Conservation (phyloP, 805 yeast species). For the Cyberlindnera xylosilytica region DNA sequence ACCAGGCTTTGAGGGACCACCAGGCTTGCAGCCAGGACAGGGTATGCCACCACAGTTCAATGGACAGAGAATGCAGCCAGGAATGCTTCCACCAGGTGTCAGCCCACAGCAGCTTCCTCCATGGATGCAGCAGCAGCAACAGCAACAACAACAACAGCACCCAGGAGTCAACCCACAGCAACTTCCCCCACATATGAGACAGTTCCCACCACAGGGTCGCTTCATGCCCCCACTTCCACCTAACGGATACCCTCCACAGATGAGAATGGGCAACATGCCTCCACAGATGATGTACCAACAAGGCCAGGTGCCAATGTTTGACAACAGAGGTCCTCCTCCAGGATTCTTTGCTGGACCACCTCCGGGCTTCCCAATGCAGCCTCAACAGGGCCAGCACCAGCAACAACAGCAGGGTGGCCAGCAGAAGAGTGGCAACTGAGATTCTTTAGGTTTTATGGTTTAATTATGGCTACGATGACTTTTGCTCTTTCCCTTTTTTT, state of each 20-base stretch:
- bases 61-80: conserved; percentile 10
- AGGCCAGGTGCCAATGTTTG: conserved; percentile 10
- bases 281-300: conserved; percentile 17
- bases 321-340: conserved; percentile 22
- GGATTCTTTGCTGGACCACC: conserved; percentile 25
- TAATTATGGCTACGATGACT: neutral
- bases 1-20: conserved; percentile 5
- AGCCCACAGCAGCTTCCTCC: conserved; percentile 16
- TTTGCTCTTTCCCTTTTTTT: neutral
- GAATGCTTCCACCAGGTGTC: conserved; percentile 17
- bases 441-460: neutral
- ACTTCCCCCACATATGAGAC: conserved; percentile 20
- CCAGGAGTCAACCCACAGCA: conserved; percentile 19
- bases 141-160: conserved; percentile 21
- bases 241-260: conserved; percentile 11
- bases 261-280: conserved; percentile 14
- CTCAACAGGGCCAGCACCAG: conserved; percentile 12
- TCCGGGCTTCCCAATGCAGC: conserved; percentile 16
- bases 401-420: conserved; percentile 5
- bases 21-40: conserved; percentile 15
- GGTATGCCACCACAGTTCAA: conserved; percentile 24
- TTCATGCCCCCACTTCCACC: conserved; percentile 22
- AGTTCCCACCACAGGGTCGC: conserved; percentile 19
- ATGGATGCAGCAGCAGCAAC: conserved; percentile 16
- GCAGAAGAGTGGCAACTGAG: conserved; percentile 2